Conservation (phyloP, 331 rosid genomes). For the Pyrus hybrid region DNA sequence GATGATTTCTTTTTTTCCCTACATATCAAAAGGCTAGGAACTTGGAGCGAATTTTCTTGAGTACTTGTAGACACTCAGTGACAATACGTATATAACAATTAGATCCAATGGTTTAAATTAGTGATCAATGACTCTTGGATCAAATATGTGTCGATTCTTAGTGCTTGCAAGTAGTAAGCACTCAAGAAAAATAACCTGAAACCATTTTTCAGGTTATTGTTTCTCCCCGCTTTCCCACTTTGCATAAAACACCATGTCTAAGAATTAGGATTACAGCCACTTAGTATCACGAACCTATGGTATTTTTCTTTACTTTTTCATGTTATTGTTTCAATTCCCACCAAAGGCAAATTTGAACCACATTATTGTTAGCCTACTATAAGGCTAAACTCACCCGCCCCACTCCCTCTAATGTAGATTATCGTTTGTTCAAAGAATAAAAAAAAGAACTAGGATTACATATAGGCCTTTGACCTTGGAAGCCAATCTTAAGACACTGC, state of each 20-base stretch:
- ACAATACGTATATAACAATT: too few relatives aligned
- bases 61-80: not conserved
- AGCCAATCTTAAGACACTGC: not conserved
- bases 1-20: not conserved
- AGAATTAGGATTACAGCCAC: too few relatives aligned
- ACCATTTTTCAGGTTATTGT: not conserved
- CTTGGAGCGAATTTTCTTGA: too few relatives aligned
- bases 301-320: too few relatives aligned
- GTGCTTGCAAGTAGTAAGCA: not conserved
- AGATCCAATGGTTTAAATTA: not conserved
- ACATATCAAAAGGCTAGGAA: not conserved
- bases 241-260: not conserved
- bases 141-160: not conserved
- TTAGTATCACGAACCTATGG: rapidly evolving
- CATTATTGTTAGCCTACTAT: too few relatives aligned
- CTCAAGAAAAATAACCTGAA: not conserved
- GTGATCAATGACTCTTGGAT: not conserved
- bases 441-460: too few relatives aligned
- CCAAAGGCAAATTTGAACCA: rapidly evolving
- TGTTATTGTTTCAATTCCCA: too few relatives aligned
- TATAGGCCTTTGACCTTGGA: not conserved
- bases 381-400: too few relatives aligned
- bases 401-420: too few relatives aligned
- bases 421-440: too few relatives aligned
- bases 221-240: not conserved